A percentile compares a stretch with the other conserved stretches of the same genome.
Evolutionary conservation across 169 alveolate genomes (phyloP).

Genomic region (Babesia bovis): DNA sequence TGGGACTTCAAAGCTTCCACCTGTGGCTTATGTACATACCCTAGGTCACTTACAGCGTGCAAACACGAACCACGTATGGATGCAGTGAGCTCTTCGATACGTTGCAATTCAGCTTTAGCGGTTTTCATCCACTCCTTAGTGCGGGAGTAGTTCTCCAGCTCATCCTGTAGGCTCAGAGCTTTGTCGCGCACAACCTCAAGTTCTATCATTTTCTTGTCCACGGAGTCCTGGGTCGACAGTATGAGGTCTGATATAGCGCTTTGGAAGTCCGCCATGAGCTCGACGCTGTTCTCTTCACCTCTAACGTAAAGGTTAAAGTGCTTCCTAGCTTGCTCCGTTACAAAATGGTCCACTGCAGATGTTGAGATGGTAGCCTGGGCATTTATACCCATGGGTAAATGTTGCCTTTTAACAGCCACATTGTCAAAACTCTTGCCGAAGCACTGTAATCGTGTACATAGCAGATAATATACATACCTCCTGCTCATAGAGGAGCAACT

Average conservation of each 20-base stretch:
- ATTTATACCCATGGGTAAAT: neutral
- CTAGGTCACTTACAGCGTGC: constrained; percentile 11
- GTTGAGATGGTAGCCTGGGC: constrained; percentile 44
- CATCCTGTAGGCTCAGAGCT: constrained; percentile 50
- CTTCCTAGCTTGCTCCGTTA: constrained; percentile 59
- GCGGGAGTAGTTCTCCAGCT: constrained; percentile 33
- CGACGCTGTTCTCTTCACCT: constrained; percentile 47
- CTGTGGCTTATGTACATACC: constrained; percentile 6
- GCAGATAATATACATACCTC: constrained; percentile 13
- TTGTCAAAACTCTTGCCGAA: constrained; percentile 15
- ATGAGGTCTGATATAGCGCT: constrained; percentile 5
- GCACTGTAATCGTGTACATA: constrained; percentile 8
- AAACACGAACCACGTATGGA: constrained; percentile 20
- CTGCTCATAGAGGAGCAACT: constrained; percentile 63
- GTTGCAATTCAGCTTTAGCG: constrained; percentile 23
- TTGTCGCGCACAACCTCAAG: constrained; percentile 30
- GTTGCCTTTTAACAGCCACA: neutral
- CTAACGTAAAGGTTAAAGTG: constrained; percentile 40
- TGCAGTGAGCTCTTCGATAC: constrained; percentile 32
- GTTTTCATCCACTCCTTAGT: constrained; percentile 45
- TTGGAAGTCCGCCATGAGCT: constrained; percentile 32
- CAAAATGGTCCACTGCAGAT: constrained; percentile 25
- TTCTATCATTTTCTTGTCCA: constrained; percentile 26
- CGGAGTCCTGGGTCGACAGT: constrained; percentile 13
- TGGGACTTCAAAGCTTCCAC: constrained; percentile 16